Base-by-base conservation (phyloP, 805 yeast species). In the Candida ovalis region DNA sequence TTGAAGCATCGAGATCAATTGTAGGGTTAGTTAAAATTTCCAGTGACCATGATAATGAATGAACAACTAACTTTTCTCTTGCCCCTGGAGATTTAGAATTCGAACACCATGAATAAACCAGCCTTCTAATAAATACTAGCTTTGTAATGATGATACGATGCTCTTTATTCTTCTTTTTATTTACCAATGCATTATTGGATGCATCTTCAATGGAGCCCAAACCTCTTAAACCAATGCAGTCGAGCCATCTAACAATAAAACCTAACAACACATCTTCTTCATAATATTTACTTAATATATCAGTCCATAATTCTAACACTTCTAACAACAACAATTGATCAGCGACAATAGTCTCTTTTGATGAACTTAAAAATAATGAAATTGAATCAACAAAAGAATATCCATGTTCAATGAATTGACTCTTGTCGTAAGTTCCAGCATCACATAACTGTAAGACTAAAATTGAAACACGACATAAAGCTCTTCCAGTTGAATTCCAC, bases 251-350 rank as follows among this genome's bases (percentile, higher is more conserved):
- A 32, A 73, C 64, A 10, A 77, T 70, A 48, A 72, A 69, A 4
- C 63, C 62, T 45, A 79, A 67, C 25, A 80, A 58, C 12, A 68
- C 72, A 3, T 56, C 54, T 42, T 69, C 74, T 39, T 69, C 67
- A 46, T 75, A 66, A 23, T 72, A 60, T 0, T 60, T 59, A 50
- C 70, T 67, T 43, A 82, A 67, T 3, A 74, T 64, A 28, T 67
- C 72, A 37, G 82, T 58, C 60, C 82, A 78, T 23, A 78, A 65
- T 57, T 83, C 88, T 49, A 82, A 68, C 22, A 77, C 74, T 47
- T 84, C 86, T 50, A 86, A 62, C 25, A 87, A 64, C 30, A 78
- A 65, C n/a, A 80, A 68, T 63, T 86, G 94, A 60, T 84, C 91
- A 25, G 76, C 72, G 35, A 80, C 68, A 45, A 82, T 69, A 1